A percentile compares a stretch with the other conserved stretches of the same genome.
Conservation (phyloP, 441 rosid species). For the Syzygium malaccense region DNA sequence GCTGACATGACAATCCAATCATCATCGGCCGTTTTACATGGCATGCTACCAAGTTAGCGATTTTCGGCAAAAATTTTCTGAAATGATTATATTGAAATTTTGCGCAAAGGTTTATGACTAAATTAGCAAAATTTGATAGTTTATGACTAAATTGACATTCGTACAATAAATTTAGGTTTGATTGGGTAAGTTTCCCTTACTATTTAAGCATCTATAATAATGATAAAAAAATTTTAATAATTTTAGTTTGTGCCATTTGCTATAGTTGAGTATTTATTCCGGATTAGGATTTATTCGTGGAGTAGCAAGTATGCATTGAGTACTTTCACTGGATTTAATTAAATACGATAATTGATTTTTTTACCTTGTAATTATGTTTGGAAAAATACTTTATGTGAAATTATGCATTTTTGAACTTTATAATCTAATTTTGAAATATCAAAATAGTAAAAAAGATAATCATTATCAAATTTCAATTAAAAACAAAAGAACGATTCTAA, state of each 20-base stretch:
- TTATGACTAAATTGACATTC: accelerated
- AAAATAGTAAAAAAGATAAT: background rate
- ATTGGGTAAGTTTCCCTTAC: background rate
- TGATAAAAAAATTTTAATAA: background rate
- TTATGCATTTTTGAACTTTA: background rate
- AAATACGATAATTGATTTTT: background rate
- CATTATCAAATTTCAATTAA: background rate
- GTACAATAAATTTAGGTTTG: accelerated
- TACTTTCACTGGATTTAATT: background rate
- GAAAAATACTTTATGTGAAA: background rate
- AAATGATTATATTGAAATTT: background rate
- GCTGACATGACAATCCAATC: accelerated
- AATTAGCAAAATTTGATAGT: background rate
- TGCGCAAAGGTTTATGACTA: background rate
- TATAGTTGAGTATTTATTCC: background rate
- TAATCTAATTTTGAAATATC: background rate
- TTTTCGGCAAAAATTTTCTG: accelerated
- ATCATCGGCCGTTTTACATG: accelerated
- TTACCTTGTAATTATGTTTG: background rate
- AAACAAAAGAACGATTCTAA: background rate
- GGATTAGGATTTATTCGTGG: background rate
- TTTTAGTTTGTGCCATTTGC: background rate
- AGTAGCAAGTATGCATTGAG: background rate
- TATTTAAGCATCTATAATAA: background rate
- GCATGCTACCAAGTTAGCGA: accelerated